Conservation (phyloP, 140 eudicot genomes). For the Erigeron philadelphicus region DNA sequence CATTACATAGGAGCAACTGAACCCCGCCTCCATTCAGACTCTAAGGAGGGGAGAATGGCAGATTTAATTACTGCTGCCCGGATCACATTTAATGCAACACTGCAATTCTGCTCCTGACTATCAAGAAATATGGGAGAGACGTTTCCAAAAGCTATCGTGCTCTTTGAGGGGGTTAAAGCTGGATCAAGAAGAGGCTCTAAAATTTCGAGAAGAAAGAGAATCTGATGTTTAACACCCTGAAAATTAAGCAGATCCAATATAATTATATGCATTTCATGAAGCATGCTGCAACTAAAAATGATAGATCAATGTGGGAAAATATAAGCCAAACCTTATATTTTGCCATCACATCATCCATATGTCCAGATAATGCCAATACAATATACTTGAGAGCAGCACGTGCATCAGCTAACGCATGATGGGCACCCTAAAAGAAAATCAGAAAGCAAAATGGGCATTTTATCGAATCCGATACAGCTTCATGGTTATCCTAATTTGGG, state of each 20-base stretch:
- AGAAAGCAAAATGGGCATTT: slow-evolving; percentile 11
- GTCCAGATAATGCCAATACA: slow-evolving; percentile 80
- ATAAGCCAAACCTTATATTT: slow-evolving; percentile 60
- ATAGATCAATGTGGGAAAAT: slow-evolving; percentile 4
- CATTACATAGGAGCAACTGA: slow-evolving; percentile 93
- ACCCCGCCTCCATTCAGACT: slow-evolving; percentile 86
- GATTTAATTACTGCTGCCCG: slow-evolving; percentile 70
- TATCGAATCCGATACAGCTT: not conserved
- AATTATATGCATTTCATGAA: slow-evolving; percentile 5
- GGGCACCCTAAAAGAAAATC: slow-evolving; percentile 50
- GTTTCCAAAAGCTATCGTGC: slow-evolving; percentile 62
- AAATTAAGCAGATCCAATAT: slow-evolving; percentile 7
- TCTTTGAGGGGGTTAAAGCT: slow-evolving; percentile 64
- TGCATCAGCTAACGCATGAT: slow-evolving; percentile 44
- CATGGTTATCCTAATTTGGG: not conserved
- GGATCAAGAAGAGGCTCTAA: slow-evolving; percentile 86
- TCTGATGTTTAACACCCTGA: slow-evolving; percentile 77
- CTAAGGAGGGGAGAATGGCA: slow-evolving; percentile 76
- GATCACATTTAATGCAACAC: slow-evolving; percentile 66
- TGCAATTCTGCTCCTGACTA: slow-evolving; percentile 62
- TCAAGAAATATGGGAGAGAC: slow-evolving; percentile 52
- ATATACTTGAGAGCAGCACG: slow-evolving; percentile 90
- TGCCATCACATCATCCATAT: slow-evolving; percentile 83
- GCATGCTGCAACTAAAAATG: not conserved
- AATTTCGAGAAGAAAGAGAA: slow-evolving; percentile 91